Conservation (phyloP, 768 basidiomycete species). For the Amylocystis lapponica region DNA sequence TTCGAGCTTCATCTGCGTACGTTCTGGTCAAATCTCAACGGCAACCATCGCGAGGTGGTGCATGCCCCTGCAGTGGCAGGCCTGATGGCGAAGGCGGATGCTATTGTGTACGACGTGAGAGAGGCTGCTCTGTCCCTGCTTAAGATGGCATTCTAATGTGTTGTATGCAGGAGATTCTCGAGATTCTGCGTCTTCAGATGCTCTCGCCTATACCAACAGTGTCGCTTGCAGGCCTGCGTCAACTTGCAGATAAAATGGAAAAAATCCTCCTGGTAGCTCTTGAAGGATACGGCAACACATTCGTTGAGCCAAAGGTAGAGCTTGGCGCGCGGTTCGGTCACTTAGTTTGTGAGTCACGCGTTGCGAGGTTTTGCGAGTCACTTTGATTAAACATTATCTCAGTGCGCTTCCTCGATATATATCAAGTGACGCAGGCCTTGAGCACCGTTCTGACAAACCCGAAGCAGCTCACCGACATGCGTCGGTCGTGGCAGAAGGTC, state of each 20-base stretch:
- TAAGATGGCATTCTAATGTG: too few species aligned
- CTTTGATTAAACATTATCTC: constrained; percentile 4
- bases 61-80: constrained; percentile 86
- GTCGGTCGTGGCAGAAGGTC: constrained; percentile 80
- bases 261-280: constrained; percentile 78
- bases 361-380: not conserved
- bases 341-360: constrained; percentile 64
- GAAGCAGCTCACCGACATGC: constrained; percentile 82
- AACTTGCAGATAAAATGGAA: constrained; percentile 88
- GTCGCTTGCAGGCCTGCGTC: constrained; percentile 66
- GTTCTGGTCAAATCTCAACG: constrained; percentile 76
- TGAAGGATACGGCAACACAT: constrained; percentile 80
- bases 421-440: constrained; percentile 86
- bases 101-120: constrained; percentile 85
- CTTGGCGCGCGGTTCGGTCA: constrained; percentile 88
- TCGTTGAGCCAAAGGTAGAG: constrained; percentile 89
- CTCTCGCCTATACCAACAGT: constrained; percentile 66
- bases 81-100: constrained; percentile 85
- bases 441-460: constrained; percentile 85
- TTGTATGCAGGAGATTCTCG: constrained; percentile 70
- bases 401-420: constrained; percentile 91
- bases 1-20: constrained; percentile 82
- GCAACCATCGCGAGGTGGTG: constrained; percentile 79
- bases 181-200: constrained; percentile 80
- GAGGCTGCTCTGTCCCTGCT: constrained; percentile 2